Percentiles rank a stretch among this genome's conserved stretches.
Evolutionary conservation across 306 rosid genomes (phyloP).

Genomic region (Begonia masoniana): DNA sequence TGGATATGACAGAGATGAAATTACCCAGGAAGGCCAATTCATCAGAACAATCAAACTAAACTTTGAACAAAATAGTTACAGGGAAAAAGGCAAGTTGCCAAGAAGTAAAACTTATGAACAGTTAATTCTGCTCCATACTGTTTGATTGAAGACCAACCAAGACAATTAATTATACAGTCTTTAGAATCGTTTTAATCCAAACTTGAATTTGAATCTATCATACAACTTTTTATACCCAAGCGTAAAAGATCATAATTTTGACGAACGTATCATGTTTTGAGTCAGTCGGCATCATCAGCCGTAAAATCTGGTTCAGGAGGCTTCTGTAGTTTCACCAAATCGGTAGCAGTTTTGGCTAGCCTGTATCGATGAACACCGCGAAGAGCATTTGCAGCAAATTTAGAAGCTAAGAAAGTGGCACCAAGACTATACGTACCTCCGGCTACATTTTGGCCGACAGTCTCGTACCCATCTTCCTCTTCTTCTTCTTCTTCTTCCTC

Average conservation of each 20-base stretch:
- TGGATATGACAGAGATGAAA: too few relatives aligned
- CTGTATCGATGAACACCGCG: slow-evolving; percentile 86
- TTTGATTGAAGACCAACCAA: too few relatives aligned
- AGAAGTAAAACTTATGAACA: too few relatives aligned
- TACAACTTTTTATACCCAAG: neutral
- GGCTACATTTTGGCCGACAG: slow-evolving; percentile 24
- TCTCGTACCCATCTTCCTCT: slow-evolving; percentile 34
- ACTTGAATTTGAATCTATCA: neutral
- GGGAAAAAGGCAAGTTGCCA: too few relatives aligned
- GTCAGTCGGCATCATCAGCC: slow-evolving; percentile 63
- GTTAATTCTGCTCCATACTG: too few relatives aligned
- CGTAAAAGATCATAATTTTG: neutral
- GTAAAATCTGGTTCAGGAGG: slow-evolving; percentile 97
- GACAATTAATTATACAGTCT: too few relatives aligned
- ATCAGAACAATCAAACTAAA: too few relatives aligned
- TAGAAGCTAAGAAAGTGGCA: slow-evolving; percentile 78
- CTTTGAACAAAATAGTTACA: too few relatives aligned
- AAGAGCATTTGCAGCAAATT: slow-evolving; percentile 86
- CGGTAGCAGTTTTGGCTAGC: slow-evolving; percentile 69
- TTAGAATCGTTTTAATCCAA: neutral
- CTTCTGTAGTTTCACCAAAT: slow-evolving; percentile 74
- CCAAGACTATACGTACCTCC: slow-evolving; percentile 67
- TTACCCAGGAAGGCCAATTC: too few relatives aligned
- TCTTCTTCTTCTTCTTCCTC: slow-evolving; percentile 54
- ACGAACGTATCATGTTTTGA: neutral